Conservation (phyloP, 306 rosid genomes). For the Dryas alaskensis region DNA sequence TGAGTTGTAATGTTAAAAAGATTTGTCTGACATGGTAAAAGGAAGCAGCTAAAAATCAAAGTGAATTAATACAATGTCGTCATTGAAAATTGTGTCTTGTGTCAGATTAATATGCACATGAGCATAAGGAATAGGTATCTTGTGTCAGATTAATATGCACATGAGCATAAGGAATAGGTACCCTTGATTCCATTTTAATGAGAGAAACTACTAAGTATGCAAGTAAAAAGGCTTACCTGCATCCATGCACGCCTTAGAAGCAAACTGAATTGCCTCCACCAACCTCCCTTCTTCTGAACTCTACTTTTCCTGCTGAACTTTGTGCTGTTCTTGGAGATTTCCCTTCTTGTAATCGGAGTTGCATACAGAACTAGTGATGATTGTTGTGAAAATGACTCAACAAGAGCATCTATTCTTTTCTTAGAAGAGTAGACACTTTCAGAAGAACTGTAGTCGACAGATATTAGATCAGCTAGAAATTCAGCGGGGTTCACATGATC, state of each 20-base stretch:
- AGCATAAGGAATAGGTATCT: background rate
- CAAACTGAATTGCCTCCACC: conserved; percentile 91
- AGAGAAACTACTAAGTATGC: background rate
- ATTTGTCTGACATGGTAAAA: background rate
- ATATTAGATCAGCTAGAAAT: conserved; percentile 93
- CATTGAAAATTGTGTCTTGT: background rate
- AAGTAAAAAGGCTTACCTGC: conserved; percentile 54
- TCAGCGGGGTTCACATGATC: conserved; percentile 90
- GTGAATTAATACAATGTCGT: background rate
- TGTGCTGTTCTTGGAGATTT: conserved; percentile 36
- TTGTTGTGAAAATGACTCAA: conserved; percentile 69
- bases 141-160: background rate
- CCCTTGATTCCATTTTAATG: background rate
- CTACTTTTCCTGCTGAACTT: conserved; percentile 40
- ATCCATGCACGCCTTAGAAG: conserved; percentile 95
- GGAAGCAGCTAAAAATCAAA: background rate
- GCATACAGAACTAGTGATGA: conserved; percentile 61
- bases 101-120: background rate
- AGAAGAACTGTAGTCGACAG: conserved; percentile 84
- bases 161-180: background rate
- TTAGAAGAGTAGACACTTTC: conserved; percentile 74
- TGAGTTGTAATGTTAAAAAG: conserved; percentile 13
- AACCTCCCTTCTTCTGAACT: conserved; percentile 58
- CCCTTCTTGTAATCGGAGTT: conserved; percentile 58
- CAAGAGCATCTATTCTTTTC: conserved; percentile 75